Conservation (phyloP, 2,329 filamentous ascomycete species). For the Bipolaris sorokiniana region DNA sequence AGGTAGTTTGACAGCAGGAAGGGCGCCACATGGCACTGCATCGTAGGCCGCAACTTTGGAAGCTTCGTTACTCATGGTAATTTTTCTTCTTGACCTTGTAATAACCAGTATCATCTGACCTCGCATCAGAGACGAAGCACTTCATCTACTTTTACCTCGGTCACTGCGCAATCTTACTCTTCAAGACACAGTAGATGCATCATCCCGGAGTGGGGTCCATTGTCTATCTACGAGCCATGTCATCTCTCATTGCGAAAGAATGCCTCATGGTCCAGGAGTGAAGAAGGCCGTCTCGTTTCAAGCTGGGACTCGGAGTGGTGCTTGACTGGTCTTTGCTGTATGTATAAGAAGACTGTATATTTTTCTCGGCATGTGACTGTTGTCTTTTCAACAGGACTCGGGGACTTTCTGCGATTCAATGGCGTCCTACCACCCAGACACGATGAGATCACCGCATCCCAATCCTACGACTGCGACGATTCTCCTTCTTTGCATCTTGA, state of each 20-base stretch:
- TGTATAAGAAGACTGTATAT: background rate
- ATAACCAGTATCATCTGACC: slow-evolving; percentile 19
- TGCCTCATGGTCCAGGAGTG: slow-evolving; percentile 2
- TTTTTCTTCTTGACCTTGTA: slow-evolving; percentile 25
- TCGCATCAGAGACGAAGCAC: slow-evolving; percentile 85
- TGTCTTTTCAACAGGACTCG: slow-evolving; percentile 4
- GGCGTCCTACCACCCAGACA: background rate
- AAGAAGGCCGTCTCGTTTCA: slow-evolving; percentile 11
- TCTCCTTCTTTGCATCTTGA: slow-evolving; percentile 33
- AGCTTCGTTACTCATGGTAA: slow-evolving; percentile 98
- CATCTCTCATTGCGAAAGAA: slow-evolving; percentile 3
- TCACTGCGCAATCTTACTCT: slow-evolving; percentile 95
- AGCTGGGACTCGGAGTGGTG: slow-evolving; percentile 10
- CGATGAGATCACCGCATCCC: slow-evolving; percentile 9
- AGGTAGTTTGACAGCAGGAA: slow-evolving; percentile 91
- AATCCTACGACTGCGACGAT: slow-evolving; percentile 28
- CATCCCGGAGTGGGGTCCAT: slow-evolving; percentile 10
- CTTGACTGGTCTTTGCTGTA: background rate
- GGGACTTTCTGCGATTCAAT: slow-evolving; percentile 10
- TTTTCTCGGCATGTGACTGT: background rate
- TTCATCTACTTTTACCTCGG: slow-evolving; percentile 99
- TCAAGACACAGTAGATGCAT: slow-evolving; percentile 85
- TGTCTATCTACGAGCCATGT: slow-evolving; percentile 6
- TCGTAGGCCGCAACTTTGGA: slow-evolving; percentile 97
- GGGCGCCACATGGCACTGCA: slow-evolving; percentile 99